Conservation (phyloP, 768 basidiomycete genomes). For the Collybiopsis confluens region DNA sequence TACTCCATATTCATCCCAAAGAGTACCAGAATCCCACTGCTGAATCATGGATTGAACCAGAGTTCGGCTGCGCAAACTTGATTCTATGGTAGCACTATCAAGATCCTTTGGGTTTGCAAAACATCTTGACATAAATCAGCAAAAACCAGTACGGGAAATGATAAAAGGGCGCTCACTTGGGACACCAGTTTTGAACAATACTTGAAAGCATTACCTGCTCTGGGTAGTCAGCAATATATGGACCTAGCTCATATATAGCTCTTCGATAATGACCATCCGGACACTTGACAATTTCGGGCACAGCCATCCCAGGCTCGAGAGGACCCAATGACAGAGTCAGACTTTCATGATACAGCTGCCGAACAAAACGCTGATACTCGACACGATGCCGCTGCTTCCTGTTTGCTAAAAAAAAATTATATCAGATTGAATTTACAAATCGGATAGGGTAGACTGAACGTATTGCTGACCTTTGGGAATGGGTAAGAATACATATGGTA, state of each 20-base stretch:
- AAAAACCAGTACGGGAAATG: neutral
- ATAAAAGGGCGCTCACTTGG: neutral
- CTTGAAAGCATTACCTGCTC: constrained; percentile 20
- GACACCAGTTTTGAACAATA: constrained; percentile 21
- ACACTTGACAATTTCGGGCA: constrained; percentile 18
- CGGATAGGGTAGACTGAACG: neutral
- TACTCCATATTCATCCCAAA: no score
- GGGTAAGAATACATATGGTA: constrained; percentile 18
- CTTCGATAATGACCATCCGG: constrained; percentile 23
- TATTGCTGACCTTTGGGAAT: constrained; percentile 25
- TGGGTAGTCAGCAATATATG: constrained; percentile 26
- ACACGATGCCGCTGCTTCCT: constrained; percentile 9
- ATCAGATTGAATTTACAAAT: neutral
- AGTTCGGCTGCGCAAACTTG: no score
- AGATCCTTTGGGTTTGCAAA: neutral
- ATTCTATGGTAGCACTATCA: no score
- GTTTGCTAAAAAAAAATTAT: neutral
- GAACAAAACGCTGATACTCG: constrained; percentile 9
- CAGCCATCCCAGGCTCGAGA: constrained; percentile 17
- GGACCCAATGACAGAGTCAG: constrained; percentile 13
- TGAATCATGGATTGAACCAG: no score
- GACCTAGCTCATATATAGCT: constrained; percentile 18
- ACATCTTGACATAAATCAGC: neutral
- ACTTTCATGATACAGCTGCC: constrained; percentile 16
- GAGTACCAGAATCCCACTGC: no score